These are phyloP conservation scores for Casuarina cunninghamiana DNA, from an alignment of 306 rosid genomes.

Conservation along the genomic window DNA sequence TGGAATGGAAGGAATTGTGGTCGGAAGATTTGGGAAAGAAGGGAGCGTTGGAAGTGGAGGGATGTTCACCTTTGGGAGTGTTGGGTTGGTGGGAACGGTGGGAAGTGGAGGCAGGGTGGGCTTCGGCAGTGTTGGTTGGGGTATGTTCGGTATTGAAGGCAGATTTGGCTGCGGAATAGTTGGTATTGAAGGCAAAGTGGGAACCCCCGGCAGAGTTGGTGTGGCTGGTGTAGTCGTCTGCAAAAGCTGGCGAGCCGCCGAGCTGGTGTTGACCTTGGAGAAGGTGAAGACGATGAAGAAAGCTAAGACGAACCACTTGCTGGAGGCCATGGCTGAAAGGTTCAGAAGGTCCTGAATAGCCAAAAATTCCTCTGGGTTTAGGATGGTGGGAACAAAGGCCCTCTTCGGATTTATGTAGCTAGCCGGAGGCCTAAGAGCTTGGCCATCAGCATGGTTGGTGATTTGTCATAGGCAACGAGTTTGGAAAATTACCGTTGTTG, in stretches of 20 bases:
- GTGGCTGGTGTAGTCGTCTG: conserved; percentile 25
- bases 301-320: conserved; percentile 8
- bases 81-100: conserved; percentile 21
- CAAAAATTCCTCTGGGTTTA: not conserved
- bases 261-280: conserved; percentile 15
- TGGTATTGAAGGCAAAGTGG: conserved; percentile 23
- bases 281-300: conserved; percentile 25
- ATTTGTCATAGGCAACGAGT: not conserved
- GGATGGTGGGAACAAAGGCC: not conserved
- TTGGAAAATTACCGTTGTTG: not conserved
- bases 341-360: not conserved
- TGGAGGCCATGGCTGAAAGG: conserved; percentile 14
- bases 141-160: no score
- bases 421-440: not conserved
- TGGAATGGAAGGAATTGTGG: conserved; percentile 30
- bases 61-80: not conserved
- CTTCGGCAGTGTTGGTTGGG: conserved; percentile 25
- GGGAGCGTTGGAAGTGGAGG: conserved; percentile 23
- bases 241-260: conserved; percentile 37
- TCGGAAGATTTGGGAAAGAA: conserved; percentile 31
- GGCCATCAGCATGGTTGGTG: not conserved
- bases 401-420: not conserved
- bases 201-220: not conserved
- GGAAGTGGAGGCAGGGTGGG: conserved; percentile 30
- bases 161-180: conserved; percentile 23